These are phyloP conservation scores for Tilletia indica DNA, from an alignment of 1,284 basidiomycete species.

Conservation along the genomic window DNA sequence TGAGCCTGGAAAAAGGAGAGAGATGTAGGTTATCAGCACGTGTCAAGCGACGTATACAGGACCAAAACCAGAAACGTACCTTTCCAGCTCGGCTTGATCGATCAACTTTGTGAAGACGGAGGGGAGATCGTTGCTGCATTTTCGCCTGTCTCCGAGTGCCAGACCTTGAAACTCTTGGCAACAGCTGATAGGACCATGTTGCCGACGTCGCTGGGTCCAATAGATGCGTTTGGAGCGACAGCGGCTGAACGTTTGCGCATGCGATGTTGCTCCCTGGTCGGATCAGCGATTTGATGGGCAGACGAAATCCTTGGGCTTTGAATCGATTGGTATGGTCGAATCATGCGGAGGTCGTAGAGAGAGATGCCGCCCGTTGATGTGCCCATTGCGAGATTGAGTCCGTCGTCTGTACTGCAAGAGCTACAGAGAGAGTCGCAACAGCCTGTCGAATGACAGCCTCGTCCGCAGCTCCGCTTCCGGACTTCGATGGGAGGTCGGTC, in stretches of 20 bases:
- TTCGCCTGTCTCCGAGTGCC: conserved; percentile 75
- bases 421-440: conserved; percentile 65
- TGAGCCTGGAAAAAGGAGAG: conserved; percentile 15
- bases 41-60: too few species aligned
- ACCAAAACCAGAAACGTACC: conserved; percentile 28
- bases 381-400: conserved; percentile 87
- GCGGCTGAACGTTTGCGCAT: conserved; percentile 20
- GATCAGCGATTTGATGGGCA: conserved; percentile 78
- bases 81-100: conserved; percentile 79
- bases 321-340: conserved; percentile 76
- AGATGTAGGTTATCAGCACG: too few species aligned
- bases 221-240: conserved; percentile 53
- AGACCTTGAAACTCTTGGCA: conserved; percentile 55
- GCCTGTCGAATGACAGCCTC: conserved; percentile 51
- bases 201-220: conserved; percentile 65
- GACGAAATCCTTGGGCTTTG: conserved; percentile 96
- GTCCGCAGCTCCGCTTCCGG: conserved; percentile 7
- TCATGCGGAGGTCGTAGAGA: conserved; percentile 87
- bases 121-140: conserved; percentile 94
- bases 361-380: conserved; percentile 91
- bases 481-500: not conserved
- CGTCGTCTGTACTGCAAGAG: conserved; percentile 74
- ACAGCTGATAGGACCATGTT: conserved; percentile 59
- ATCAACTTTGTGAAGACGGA: conserved; percentile 89
- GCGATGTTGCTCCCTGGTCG: conserved; percentile 72